Conservation (phyloP, 768 basidiomycete species). For the Dacryopinax spathularia region DNA sequence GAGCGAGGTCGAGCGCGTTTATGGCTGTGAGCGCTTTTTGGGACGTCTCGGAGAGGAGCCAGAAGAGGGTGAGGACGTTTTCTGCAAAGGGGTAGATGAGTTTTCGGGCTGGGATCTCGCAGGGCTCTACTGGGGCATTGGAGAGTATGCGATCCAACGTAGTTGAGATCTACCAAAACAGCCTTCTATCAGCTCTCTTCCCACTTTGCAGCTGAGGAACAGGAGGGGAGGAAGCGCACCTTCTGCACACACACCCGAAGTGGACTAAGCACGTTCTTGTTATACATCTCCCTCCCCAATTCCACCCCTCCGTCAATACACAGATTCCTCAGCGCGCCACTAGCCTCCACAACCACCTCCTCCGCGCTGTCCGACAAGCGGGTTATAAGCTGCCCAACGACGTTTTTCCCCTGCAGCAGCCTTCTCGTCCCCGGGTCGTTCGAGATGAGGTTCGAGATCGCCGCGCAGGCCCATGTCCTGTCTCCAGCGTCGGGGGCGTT, state of each 20-base stretch:
- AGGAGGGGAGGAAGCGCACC: slow-evolving; percentile 27
- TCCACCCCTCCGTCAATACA: slow-evolving; percentile 93
- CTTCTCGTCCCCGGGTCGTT: slow-evolving; percentile 87
- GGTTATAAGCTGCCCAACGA: slow-evolving; percentile 73
- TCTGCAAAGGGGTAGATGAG: slow-evolving; percentile 79
- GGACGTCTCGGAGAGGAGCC: slow-evolving; percentile 91
- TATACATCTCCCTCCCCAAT: slow-evolving; percentile 93
- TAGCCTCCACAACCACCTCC: slow-evolving; percentile 80
- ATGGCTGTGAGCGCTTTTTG: slow-evolving; percentile 82
- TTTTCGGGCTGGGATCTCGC: slow-evolving; percentile 47
- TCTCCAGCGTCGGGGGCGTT: slow-evolving; percentile 58
- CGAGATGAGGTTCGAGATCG: slow-evolving; percentile 88
- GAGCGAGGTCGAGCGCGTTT: slow-evolving; percentile 61
- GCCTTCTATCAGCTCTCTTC: too few relatives aligned
- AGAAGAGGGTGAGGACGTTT: slow-evolving; percentile 80
- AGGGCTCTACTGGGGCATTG: slow-evolving; percentile 41
- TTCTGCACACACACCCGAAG: slow-evolving; percentile 64
- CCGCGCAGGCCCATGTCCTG: slow-evolving; percentile 90
- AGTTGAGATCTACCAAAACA: slow-evolving; percentile 54
- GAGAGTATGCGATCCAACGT: slow-evolving; percentile 52
- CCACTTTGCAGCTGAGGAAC: neutral
- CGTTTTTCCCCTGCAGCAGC: slow-evolving; percentile 77
- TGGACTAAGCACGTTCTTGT: slow-evolving; percentile 78
- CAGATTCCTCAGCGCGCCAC: slow-evolving; percentile 81
- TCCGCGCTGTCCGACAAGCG: slow-evolving; percentile 81